Evolutionary conservation across 495 filamentous ascomycete genomes (phyloP), one percentile per base, ranked within the genome.

Genomic region (Cercophora newfieldiana): DNA sequence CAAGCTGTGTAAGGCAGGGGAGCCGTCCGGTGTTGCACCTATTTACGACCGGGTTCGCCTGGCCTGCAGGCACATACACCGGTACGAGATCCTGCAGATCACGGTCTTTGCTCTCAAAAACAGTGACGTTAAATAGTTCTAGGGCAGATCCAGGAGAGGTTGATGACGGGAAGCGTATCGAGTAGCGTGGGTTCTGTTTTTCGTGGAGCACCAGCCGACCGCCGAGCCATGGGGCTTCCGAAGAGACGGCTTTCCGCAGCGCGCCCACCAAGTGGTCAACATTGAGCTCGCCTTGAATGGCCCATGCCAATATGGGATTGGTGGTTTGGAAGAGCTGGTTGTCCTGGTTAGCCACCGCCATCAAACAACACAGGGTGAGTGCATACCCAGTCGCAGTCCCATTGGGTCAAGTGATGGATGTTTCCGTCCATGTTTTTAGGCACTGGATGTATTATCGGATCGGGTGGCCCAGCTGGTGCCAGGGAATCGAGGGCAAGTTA

Each of bases 301-400:
- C 50, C 50, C 50, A 53, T 3, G 50, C 50, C 5, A 53, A 2
- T 14, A 53, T 53, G 5, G 50, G 50, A 19, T 53, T 53, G 50
- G 50, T 53, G 50, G 50, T 26, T 53, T 53, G 50, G 50, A 53
- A 53, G n/a, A 53, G 50, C 50, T 53, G 5, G n/a, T 7, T 26
- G 6, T 51, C 18, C 12, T 33, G 48, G 18, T 51, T n/a, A 51
- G 48, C 18, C 48, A 51, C 18, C 5, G 48, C 18, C 4, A 51
- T 51, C 6, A 7, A 18, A 18, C 37, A 47, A n/a, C n/a, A 47
- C 8, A 47, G 37, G 18, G 50, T 5, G 25, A 22, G 25, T 8
- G 22, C 50, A 22, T 22, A 53, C 50, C 50, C 50, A 53, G 50
- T 53, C 50, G 50, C 50, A 53, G 50, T 53, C 50, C 50, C 50